Percentiles rank a stretch among this genome's conserved stretches.
Conservation (phyloP, 177 flowering plant species). For the Vitis hybrid region DNA sequence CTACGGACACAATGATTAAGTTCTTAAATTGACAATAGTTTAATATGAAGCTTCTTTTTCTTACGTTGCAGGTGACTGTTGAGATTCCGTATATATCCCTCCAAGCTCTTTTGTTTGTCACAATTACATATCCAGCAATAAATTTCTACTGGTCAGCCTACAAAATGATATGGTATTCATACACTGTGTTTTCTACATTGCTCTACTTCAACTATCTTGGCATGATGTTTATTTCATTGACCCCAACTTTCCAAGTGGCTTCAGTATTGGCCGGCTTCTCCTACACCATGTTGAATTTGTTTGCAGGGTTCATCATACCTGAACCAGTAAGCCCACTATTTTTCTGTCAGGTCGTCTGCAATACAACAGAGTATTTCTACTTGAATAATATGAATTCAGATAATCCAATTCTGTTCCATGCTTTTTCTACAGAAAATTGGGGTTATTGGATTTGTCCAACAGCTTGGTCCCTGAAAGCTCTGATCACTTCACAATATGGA, state of each 20-base stretch:
- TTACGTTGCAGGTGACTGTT: slow-evolving; percentile 17
- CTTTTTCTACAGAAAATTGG: slow-evolving; percentile 28
- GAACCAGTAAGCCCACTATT: slow-evolving; percentile 37
- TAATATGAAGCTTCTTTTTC: not conserved
- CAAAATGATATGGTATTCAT: slow-evolving; percentile 48
- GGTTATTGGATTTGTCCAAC: slow-evolving; percentile 25
- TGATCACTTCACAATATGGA: slow-evolving; percentile 31
- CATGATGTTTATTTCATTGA: slow-evolving; percentile 44
- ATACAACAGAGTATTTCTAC: not conserved
- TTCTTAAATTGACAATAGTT: slow-evolving; percentile 15
- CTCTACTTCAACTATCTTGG: slow-evolving; percentile 53
- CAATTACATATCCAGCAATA: slow-evolving; percentile 42
- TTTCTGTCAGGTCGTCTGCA: not conserved
- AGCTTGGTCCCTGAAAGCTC: slow-evolving; percentile 28
- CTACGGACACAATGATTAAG: not conserved
- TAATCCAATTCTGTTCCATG: not conserved
- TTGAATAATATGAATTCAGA: not conserved
- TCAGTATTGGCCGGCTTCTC: slow-evolving; percentile 25
- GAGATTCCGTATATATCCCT: slow-evolving; percentile 37
- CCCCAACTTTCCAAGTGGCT: slow-evolving; percentile 49
- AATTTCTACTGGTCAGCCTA: slow-evolving; percentile 34
- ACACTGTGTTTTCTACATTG: slow-evolving; percentile 35
- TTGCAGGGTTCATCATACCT: slow-evolving; percentile 53
- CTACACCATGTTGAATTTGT: slow-evolving; percentile 44
- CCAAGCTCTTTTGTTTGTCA: slow-evolving; percentile 27